phyloP scores from a whole-genome alignment of 2,329 filamentous ascomycete genomes.

The Diaporthe amygdali region DNA sequence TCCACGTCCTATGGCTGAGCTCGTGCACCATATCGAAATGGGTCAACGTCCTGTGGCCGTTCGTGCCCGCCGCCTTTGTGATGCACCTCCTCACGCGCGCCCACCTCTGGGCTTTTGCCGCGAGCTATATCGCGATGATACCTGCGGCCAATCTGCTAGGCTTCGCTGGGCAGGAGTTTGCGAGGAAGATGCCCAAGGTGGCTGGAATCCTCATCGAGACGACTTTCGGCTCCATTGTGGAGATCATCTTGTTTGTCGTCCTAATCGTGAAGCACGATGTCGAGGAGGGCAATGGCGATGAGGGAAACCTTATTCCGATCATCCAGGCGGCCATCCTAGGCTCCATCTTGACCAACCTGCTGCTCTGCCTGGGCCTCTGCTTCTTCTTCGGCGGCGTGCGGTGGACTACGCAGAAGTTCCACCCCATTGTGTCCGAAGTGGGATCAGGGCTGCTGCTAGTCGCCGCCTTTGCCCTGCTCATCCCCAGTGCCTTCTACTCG shows the following conservation, averaged over 20 bases:
- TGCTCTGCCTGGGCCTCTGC: constrained; percentile 80
- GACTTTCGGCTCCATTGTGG: constrained; percentile 75
- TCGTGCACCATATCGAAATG: constrained; percentile 66
- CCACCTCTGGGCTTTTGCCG: constrained; percentile 69
- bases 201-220: constrained; percentile 68
- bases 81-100: constrained; percentile 50
- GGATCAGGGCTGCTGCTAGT: constrained; percentile 79
- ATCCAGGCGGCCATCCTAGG: constrained; percentile 85
- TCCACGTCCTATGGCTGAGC: constrained; percentile 68
- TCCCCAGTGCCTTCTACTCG: constrained; percentile 32
- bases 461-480: constrained; percentile 59
- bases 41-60: constrained; percentile 77
- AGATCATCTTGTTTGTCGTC: constrained; percentile 83
- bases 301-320: constrained; percentile 45
- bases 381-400: constrained; percentile 78
- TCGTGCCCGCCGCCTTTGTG: constrained; percentile 73
- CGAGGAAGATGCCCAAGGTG: constrained; percentile 78
- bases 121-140: constrained; percentile 79
- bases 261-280: constrained; percentile 58
- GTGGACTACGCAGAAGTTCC: constrained; percentile 73
- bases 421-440: constrained; percentile 77
- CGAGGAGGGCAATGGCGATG: constrained; percentile 47
- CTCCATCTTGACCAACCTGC: constrained; percentile 80
- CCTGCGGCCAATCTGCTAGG: constrained; percentile 78
- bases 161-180: constrained; percentile 74